Evolutionary conservation across 768 basidiomycete genomes (phyloP).

Genomic region (Omphalotus guepiniiformis): DNA sequence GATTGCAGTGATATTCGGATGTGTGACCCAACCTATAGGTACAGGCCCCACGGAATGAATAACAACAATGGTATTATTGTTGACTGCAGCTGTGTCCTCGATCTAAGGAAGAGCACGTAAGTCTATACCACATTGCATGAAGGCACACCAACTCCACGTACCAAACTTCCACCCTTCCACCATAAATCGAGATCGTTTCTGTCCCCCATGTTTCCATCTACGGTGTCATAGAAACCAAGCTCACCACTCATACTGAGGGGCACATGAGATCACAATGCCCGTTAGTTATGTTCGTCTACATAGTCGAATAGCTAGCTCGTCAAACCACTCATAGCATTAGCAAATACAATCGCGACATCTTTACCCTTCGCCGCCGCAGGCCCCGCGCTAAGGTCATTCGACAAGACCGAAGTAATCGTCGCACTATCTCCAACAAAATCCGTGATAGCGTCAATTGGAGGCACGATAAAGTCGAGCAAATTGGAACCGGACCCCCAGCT

Average conservation of each 20-base stretch:
- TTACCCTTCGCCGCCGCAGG: constrained; percentile 38
- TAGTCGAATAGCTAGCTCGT: neutral
- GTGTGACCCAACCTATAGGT: constrained; percentile 66
- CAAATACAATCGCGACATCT: constrained; percentile 59
- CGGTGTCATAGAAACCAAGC: constrained; percentile 51
- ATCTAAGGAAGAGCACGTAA: constrained; percentile 32
- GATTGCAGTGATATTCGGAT: constrained; percentile 72
- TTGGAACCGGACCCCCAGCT: constrained; percentile 53
- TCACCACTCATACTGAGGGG: constrained; percentile 43
- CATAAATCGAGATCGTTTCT: constrained; percentile 55
- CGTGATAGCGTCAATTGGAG: constrained; percentile 44
- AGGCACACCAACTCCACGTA: constrained; percentile 9
- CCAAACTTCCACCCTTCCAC: constrained; percentile 50
- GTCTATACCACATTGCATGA: constrained; percentile 22
- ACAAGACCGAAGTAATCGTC: constrained; percentile 37
- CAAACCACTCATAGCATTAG: constrained; percentile 42
- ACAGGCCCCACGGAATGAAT: constrained; percentile 76
- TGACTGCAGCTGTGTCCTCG: constrained; percentile 57
- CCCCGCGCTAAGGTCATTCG: constrained; percentile 38
- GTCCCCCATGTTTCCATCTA: constrained; percentile 62
- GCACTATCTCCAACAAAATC: constrained; percentile 34
- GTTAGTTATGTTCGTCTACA: too few species aligned
- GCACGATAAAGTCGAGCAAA: constrained; percentile 39
- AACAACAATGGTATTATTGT: constrained; percentile 77
- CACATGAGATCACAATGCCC: constrained; percentile 12